Conservation (phyloP, 164 flowering plant genomes). For the Hamamelis virginiana region DNA sequence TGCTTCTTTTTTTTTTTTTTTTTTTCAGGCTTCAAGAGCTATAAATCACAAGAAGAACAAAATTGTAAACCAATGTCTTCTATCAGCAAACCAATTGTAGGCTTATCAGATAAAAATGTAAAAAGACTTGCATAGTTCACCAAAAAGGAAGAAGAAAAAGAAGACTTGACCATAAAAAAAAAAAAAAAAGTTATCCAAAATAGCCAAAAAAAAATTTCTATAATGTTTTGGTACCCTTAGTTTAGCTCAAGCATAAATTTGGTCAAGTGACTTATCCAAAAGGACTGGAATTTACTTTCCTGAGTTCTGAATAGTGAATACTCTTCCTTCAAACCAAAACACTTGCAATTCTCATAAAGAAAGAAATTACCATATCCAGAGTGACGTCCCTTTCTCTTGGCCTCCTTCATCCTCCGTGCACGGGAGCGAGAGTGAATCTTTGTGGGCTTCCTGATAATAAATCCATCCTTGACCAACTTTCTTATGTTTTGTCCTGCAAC, state of each 20-base stretch:
- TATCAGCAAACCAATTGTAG: background rate
- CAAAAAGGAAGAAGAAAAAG: background rate
- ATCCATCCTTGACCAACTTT: constrained; percentile 71
- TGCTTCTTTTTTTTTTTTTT: too few species aligned
- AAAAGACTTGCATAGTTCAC: too few species aligned
- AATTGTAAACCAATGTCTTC: background rate
- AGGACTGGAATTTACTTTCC: background rate
- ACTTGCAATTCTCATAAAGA: background rate
- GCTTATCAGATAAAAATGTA: too few species aligned
- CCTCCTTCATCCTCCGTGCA: constrained; percentile 75
- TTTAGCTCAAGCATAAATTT: background rate
- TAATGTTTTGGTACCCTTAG: background rate
- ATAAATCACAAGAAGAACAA: background rate
- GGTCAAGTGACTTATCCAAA: background rate
- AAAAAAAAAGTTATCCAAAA: background rate
- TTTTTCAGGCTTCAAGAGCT: too few species aligned
- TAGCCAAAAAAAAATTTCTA: too few species aligned
- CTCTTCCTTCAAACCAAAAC: background rate
- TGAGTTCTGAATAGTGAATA: background rate
- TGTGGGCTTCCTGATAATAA: constrained; percentile 75
- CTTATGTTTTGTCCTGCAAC: constrained; percentile 67
- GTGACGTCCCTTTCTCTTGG: constrained; percentile 84
- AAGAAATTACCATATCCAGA: constrained; percentile 65
- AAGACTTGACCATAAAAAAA: background rate
- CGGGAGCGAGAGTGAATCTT: constrained; percentile 82